A percentile compares a stretch with the other conserved stretches of the same genome.
Evolutionary conservation across 2,329 filamentous ascomycete species (phyloP).

Genomic region (Alternaria sp.): DNA sequence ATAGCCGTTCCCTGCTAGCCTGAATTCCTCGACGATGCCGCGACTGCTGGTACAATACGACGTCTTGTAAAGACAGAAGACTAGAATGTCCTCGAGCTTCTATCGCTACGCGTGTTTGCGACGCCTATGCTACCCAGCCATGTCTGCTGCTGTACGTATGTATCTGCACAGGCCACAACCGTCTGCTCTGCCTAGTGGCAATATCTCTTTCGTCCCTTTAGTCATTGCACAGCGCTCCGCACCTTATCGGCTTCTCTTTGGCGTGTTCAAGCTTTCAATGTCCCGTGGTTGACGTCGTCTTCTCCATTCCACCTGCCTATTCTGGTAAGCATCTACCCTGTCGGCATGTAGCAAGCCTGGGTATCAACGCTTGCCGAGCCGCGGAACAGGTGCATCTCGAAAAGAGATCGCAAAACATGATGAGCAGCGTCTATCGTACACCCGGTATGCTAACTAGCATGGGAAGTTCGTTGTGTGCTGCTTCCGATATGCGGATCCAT

Average conservation of each 20-base stretch:
- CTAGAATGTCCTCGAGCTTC: not conserved
- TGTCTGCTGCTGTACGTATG: not conserved
- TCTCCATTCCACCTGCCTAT: conserved; percentile 36
- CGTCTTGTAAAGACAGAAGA: not conserved
- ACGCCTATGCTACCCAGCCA: not conserved
- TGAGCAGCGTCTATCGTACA: conserved; percentile 18
- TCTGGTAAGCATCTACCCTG: conserved; percentile 36
- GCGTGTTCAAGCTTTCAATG: not conserved
- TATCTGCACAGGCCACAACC: not conserved
- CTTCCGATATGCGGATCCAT: conserved; percentile 16
- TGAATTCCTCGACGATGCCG: not conserved
- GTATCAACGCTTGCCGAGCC: conserved; percentile 38
- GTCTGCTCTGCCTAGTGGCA: not conserved
- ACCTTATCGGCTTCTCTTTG: conserved; percentile 1
- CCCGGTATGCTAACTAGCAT: conserved; percentile 33
- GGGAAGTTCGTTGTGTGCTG: conserved; percentile 35
- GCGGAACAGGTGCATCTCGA: conserved; percentile 19
- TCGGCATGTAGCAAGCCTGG: conserved; percentile 25
- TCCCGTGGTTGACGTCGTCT: conserved; percentile 7
- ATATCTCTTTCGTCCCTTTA: not conserved
- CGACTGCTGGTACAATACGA: not conserved
- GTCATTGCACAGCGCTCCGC: not conserved
- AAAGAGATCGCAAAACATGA: conserved; percentile 14
- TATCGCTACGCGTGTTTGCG: not conserved
- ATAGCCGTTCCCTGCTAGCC: not conserved